Evolutionary conservation across 176 grass and related monocot species (phyloP).

Genomic region (Themeda triandra): DNA sequence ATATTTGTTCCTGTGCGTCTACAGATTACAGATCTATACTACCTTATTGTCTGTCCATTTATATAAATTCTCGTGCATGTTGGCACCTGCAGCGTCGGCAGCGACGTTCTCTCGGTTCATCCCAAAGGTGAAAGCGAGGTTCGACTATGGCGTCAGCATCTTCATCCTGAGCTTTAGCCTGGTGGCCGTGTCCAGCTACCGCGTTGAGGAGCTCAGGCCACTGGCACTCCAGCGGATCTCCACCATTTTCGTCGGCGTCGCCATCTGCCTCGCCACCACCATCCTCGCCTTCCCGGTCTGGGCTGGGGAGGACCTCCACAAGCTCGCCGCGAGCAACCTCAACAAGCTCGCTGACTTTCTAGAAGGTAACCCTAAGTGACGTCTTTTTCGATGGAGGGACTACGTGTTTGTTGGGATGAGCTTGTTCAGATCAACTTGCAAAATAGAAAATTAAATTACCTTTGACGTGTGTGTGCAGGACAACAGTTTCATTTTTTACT

Average conservation of each 20-base stretch:
- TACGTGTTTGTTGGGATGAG: too few species aligned
- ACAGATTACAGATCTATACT: too few species aligned
- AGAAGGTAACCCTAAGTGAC: conserved; percentile 58
- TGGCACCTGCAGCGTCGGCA: conserved; percentile 44
- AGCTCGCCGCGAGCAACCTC: conserved; percentile 49
- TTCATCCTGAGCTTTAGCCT: conserved; percentile 89
- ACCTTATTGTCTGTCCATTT: too few species aligned
- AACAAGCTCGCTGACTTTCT: conserved; percentile 78
- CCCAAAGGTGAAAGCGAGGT: conserved; percentile 80
- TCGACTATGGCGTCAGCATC: conserved; percentile 82
- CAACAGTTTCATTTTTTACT: too few species aligned
- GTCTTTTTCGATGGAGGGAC: too few species aligned
- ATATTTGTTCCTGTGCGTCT: too few species aligned
- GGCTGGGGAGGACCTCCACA: conserved; percentile 89
- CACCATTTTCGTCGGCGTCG: conserved; percentile 72
- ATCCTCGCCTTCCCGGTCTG: conserved; percentile 72
- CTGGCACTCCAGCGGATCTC: conserved; percentile 69
- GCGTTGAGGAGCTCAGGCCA: conserved; percentile 61
- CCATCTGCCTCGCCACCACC: conserved; percentile 62
- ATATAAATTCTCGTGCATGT: too few species aligned
- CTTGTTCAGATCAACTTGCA: too few species aligned
- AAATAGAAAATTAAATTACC: background rate
- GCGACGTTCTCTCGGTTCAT: conserved; percentile 93
- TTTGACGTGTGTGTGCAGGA: too few species aligned
- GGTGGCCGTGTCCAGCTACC: conserved; percentile 87